Evolutionary conservation across 78 protist species (phyloP).

Genomic region (Dictyostelium firmibasis): DNA sequence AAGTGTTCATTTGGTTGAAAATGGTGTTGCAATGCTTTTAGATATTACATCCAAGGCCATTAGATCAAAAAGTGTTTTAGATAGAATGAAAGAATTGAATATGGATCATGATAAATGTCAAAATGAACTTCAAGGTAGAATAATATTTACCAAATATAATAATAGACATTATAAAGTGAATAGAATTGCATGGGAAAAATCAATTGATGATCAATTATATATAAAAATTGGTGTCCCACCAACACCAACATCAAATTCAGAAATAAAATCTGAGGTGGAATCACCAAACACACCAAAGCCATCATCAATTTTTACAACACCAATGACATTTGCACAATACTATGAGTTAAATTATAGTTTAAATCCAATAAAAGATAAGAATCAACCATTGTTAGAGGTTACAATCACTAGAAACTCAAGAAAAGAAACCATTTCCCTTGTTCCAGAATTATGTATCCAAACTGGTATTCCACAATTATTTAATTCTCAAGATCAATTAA

Average conservation of each 20-base stretch:
- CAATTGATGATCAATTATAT: background rate
- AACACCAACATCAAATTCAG: background rate
- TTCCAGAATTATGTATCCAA: constrained; percentile 49
- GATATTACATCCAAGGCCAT: constrained; percentile 33
- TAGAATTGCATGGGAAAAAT: constrained; percentile 12
- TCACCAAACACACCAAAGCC: background rate
- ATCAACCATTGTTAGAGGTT: constrained; percentile 31
- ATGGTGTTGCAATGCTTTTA: constrained; percentile 20
- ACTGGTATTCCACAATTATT: constrained; percentile 18
- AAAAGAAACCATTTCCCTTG: background rate
- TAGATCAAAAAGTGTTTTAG: background rate
- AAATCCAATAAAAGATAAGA: background rate
- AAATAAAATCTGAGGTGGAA: background rate
- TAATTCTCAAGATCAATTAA: background rate
- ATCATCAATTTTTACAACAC: background rate
- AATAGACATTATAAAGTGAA: constrained; percentile 42
- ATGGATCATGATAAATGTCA: background rate
- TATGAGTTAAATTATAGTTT: background rate
- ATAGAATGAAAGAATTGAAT: background rate
- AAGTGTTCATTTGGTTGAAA: background rate
- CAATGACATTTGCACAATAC: constrained; percentile 8
- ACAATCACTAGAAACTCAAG: background rate
- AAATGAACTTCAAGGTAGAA: background rate
- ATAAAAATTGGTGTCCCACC: background rate
- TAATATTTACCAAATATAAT: constrained; percentile 29